Base-by-base conservation (phyloP, 768 basidiomycete genomes). In the Tricholomella constricta region DNA sequence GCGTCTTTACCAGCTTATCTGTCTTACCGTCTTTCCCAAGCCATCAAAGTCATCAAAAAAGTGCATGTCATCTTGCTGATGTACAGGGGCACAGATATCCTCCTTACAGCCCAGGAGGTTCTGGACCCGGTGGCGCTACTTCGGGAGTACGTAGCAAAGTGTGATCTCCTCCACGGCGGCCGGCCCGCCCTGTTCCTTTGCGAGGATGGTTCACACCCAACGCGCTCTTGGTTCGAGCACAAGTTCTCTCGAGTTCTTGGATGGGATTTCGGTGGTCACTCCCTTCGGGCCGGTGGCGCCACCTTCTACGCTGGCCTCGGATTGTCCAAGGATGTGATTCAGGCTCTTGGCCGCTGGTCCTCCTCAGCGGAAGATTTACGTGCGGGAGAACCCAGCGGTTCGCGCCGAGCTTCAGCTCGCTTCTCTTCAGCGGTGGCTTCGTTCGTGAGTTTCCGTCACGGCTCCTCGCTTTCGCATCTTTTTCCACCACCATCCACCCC, bases 241-340 rank as follows among this genome's bases (percentile, higher is more conserved):
- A 56, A 55, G 17, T 59, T 65, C 27, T 59, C 55, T 40, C 27
- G 54, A 3, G 14, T 65, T 10, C 27, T 62, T 0, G 45, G 47
- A 11, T 37, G 35, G 3, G 43, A 49, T 2, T 69, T 54, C 48
- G 62, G 67, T n/a, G 61, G 62, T 0, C 65, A 68, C 23, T 68
- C 64, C 1, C 7, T 27, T 7, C 32, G 52, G 15, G 43, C 52
- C 4, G 56, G 65, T 12, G 62, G 58, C 11, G 63, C 68, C 2
- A 69, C 68, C 3, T 67, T 58, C 32, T 65, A 62, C 43, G 65
- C 62, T 1, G 42, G 54, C 3, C 56, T 63, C 6, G 63, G 66
- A 4, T 15, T 69, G 5, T 48, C 56, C 17, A 59, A 64, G 45
- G 40, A 48, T 22, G 56, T 66, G 32, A 64, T n/a, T n/a, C n/a